phyloP scores from a whole-genome alignment of 306 rosid genomes.

The Lablab purpureus region DNA sequence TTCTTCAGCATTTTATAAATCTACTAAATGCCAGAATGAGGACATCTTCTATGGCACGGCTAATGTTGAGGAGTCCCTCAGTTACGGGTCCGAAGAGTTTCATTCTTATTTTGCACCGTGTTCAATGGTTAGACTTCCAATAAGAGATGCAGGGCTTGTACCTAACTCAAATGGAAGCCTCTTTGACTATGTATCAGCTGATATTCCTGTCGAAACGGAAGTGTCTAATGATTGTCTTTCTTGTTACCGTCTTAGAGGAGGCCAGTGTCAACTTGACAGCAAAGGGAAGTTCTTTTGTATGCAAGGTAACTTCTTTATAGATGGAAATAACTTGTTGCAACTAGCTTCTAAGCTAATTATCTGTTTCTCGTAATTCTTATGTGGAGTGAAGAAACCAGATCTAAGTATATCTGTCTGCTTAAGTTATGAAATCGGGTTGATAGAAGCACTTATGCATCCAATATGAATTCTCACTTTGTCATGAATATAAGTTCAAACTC shows the following conservation, averaged over 20 bases:
- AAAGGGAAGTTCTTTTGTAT: slow-evolving; percentile 26
- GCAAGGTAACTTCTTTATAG: slow-evolving; percentile 11
- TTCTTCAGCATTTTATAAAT: accelerated
- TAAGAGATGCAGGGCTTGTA: not conserved
- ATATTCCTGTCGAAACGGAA: not conserved
- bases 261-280: slow-evolving; percentile 41
- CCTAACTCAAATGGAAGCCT: not conserved
- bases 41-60: slow-evolving; percentile 4
- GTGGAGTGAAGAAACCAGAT: not conserved
- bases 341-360: not conserved
- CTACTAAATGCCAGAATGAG: not conserved
- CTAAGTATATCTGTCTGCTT: not conserved
- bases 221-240: not conserved
- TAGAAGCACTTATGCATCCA: too few relatives aligned
- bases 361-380: not conserved
- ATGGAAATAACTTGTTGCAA: not conserved
- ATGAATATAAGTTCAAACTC: too few relatives aligned
- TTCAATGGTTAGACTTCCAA: slow-evolving; percentile 31
- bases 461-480: too few relatives aligned
- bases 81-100: not conserved
- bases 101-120: not conserved
- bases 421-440: too few relatives aligned
- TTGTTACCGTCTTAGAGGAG: slow-evolving; percentile 17
- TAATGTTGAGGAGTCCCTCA: not conserved
- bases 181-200: not conserved